phyloP scores from a whole-genome alignment of 2,329 filamentous ascomycete species.

The Aspergillus japonicus region DNA sequence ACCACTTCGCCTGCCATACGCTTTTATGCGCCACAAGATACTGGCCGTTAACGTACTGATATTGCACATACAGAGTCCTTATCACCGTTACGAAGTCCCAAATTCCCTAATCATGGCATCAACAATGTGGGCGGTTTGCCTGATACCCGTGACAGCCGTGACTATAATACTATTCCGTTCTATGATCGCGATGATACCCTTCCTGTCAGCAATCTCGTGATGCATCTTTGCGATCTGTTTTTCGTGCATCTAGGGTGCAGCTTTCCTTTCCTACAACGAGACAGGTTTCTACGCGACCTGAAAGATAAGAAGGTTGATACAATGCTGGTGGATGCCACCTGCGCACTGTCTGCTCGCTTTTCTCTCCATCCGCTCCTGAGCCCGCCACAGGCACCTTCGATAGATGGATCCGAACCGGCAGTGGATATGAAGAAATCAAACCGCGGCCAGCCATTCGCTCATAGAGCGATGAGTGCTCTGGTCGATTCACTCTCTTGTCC shows the following conservation, averaged over 20 bases:
- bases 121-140: conserved; percentile 19
- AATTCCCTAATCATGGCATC: conserved; percentile 21
- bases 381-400: conserved; percentile 51
- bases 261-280: conserved; percentile 75
- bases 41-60: background rate
- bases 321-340: conserved; percentile 83
- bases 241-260: conserved; percentile 81
- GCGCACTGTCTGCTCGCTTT: conserved; percentile 77
- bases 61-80: conserved; percentile 32
- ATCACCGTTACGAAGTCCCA: conserved; percentile 38
- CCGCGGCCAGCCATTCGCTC: conserved; percentile 74
- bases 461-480: conserved; percentile 77
- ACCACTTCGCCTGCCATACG: background rate
- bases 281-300: conserved; percentile 71
- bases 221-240: conserved; percentile 74
- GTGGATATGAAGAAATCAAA: conserved; percentile 55
- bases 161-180: conserved; percentile 57
- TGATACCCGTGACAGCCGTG: conserved; percentile 31
- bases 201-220: conserved; percentile 72
- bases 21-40: background rate
- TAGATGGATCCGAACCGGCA: conserved; percentile 40
- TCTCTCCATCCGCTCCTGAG: conserved; percentile 59
- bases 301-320: conserved; percentile 78
- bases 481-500: conserved; percentile 81
- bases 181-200: conserved; percentile 72